These are phyloP conservation scores for Suhomyces faveliae DNA, from an alignment of 805 yeast species.

Conservation along the genomic window DNA sequence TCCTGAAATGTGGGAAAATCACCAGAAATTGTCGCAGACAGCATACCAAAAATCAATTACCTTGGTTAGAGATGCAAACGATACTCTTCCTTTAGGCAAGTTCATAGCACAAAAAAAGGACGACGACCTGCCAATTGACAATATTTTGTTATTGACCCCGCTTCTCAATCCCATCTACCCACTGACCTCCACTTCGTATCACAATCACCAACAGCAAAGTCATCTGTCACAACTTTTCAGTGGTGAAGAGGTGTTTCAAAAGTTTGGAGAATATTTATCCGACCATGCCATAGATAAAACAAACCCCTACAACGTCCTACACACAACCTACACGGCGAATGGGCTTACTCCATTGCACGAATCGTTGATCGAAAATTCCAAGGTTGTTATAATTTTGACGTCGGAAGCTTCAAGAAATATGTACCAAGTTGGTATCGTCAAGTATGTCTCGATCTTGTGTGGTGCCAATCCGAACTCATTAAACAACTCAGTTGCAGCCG, in stretches of 20 bases:
- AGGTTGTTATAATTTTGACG: conserved; percentile 52
- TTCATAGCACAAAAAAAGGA: conserved; percentile 27
- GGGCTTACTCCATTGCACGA: conserved; percentile 58
- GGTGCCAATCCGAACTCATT: conserved; percentile 41
- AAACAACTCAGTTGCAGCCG: conserved; percentile 12
- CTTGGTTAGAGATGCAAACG: conserved; percentile 51
- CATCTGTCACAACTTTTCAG: conserved; percentile 22
- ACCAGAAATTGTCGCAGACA: conserved; percentile 40
- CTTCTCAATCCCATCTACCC: conserved; percentile 36
- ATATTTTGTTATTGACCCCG: conserved; percentile 37
- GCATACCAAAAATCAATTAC: conserved; percentile 55
- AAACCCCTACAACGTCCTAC: conserved; percentile 47
- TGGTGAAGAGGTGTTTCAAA: conserved; percentile 54
- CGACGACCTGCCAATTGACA: conserved; percentile 13
- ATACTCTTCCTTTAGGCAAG: conserved; percentile 48
- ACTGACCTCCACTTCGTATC: conserved; percentile 7
- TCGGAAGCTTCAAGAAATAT: conserved; percentile 59
- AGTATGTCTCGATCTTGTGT: conserved; percentile 55
- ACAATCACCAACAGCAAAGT: background rate
- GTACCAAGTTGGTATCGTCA: conserved; percentile 61
- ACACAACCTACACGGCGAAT: conserved; percentile 58
- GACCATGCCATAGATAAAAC: conserved; percentile 27
- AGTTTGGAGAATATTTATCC: conserved; percentile 49
- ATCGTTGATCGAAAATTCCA: conserved; percentile 48
- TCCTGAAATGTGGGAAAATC: conserved; percentile 40